Conservation (phyloP, 2,329 filamentous ascomycete genomes). For the Clarireedia hainanense region DNA sequence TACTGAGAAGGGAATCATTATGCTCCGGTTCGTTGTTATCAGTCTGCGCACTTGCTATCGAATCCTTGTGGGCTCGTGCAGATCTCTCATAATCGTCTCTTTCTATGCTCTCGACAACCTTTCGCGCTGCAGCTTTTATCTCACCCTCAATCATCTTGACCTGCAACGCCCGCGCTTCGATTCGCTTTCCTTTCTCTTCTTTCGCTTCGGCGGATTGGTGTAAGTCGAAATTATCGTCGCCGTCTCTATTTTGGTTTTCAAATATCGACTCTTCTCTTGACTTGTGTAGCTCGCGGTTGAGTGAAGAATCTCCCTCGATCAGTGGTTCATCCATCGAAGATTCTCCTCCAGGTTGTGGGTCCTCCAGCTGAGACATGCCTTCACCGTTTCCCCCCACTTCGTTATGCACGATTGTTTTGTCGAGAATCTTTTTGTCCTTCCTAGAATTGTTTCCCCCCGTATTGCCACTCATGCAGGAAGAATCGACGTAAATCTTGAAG, state of each 20-base stretch:
- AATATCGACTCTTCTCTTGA: slow-evolving; percentile 7
- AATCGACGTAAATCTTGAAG: slow-evolving; percentile 27
- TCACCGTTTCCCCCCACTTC: slow-evolving; percentile 8
- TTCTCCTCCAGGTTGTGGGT: slow-evolving; percentile 1
- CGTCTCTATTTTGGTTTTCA: slow-evolving; percentile 8
- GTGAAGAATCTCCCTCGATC: not conserved
- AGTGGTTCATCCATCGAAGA: not conserved
- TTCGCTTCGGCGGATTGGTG: slow-evolving; percentile 1
- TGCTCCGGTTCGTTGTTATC: slow-evolving; percentile 22
- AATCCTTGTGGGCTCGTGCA: slow-evolving; percentile 23
- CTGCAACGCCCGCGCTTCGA: slow-evolving; percentile 18
- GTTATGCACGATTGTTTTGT: slow-evolving; percentile 22
- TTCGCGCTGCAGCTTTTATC: slow-evolving; percentile 45
- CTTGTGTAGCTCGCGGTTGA: not conserved
- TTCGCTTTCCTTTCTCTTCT: slow-evolving; percentile 13
- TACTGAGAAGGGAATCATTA: slow-evolving; percentile 4
- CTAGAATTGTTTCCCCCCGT: slow-evolving; percentile 1
- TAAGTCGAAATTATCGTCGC: slow-evolving; percentile 6
- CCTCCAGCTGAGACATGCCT: not conserved
- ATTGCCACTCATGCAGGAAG: slow-evolving; percentile 20
- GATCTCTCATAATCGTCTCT: slow-evolving; percentile 25
- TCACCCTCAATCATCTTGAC: slow-evolving; percentile 38
- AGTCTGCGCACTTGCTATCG: slow-evolving; percentile 29
- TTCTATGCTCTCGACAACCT: slow-evolving; percentile 42
- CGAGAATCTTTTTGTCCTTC: slow-evolving; percentile 11